Base-by-base conservation (phyloP, 2,329 filamentous ascomycete species). In the Shiraia sp. region DNA sequence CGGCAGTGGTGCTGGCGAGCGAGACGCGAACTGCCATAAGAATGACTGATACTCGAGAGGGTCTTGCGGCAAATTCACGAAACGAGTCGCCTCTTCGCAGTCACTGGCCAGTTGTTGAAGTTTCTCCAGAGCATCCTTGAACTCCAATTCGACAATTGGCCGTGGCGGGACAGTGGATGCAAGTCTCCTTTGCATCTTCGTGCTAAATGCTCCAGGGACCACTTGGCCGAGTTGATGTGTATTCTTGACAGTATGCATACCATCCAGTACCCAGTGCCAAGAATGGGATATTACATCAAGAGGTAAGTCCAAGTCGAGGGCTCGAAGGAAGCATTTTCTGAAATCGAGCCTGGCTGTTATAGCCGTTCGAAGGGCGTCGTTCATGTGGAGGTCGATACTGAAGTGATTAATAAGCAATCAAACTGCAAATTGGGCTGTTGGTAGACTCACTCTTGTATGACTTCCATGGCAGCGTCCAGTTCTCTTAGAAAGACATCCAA, bases 141-240 rank as follows among this genome's bases (percentile, higher is more conserved):
- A 86, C 17, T 80, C 81, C 2, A 91, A 75, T 38, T 89, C 79
- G 9, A 96, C 88, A 56, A 96, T 92, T 0, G 92, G 91, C 7
- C 92, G 81, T 6, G 93, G 93, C 3, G 93, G 93, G 58, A 96
- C 91, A 0, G 90, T 96, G 55, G 90, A 96, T 1, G 93, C 91
- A 23, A 99, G 77, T 49, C 87, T 87, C n/a, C 91, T 81, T 64
- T 99, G 93, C 26, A 97, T 79, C 63, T 96, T 95, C 16, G 83
- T 82, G 57, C 90, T 96, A 66, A 96, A 97, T 0, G 91, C 83
- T n/a, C 85, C 83, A 0, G 84, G 79, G 0, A 95, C 82, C 0
- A 81, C 69, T 36, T 77, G 82, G 0, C 82, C 87, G 2, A 92
- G 68, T 1, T 70, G 55, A 40, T 85, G 79, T 1, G 86, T 83